Conservation (phyloP, 2,329 filamentous ascomycete species). For the Alternaria brassicicola region DNA sequence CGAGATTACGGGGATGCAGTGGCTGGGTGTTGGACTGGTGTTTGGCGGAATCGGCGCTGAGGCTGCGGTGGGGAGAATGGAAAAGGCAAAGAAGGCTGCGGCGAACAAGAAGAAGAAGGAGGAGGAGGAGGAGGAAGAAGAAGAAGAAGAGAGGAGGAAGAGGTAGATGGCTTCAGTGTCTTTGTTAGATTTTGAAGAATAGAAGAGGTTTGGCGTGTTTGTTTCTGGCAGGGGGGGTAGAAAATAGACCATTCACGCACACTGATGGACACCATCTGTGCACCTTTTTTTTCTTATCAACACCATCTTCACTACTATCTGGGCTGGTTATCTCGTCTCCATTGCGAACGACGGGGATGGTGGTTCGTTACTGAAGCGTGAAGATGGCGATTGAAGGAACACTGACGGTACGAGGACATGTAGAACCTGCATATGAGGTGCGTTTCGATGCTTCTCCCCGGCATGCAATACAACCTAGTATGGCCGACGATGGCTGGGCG, state of each 20-base stretch:
- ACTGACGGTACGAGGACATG: too few relatives aligned
- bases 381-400: not conserved
- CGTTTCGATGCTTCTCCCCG: too few relatives aligned
- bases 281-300: not conserved
- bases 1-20: constrained; percentile 83
- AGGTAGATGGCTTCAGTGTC: not conserved
- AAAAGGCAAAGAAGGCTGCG: constrained; percentile 81
- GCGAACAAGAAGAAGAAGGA: constrained; percentile 54
- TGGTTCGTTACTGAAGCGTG: not conserved
- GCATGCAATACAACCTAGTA: too few relatives aligned
- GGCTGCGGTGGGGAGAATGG: constrained; percentile 76
- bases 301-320: not conserved
- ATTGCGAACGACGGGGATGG: not conserved
- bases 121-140: constrained; percentile 22
- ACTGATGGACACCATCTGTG: not conserved
- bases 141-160: constrained; percentile 22
- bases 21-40: constrained; percentile 88
- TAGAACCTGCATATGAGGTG: too few relatives aligned
- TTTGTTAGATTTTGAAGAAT: not conserved
- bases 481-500: not conserved
- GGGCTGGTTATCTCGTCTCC: not conserved
- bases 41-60: constrained; percentile 96
- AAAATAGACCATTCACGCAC: not conserved
- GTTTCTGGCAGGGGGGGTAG: not conserved
- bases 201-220: not conserved